Percentiles rank a stretch among this genome's conserved stretches.
Evolutionary conservation across 2,329 filamentous ascomycete genomes (phyloP).

Genomic region (Ascocoryne sarcoides): DNA sequence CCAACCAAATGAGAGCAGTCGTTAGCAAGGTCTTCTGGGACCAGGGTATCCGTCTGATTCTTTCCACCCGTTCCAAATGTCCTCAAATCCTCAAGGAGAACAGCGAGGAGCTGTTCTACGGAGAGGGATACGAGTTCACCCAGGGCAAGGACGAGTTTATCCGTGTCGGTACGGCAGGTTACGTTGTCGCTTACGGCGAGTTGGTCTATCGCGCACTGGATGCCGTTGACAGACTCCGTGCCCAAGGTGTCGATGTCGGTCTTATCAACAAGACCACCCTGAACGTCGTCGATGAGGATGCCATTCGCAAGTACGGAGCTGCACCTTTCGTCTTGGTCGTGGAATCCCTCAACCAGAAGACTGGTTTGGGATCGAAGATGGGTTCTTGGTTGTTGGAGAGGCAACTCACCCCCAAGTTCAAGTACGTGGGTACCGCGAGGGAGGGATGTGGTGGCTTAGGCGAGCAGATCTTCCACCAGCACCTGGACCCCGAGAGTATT

Average conservation of each 20-base stretch:
- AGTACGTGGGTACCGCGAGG: conserved; percentile 30
- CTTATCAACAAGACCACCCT: conserved; percentile 33
- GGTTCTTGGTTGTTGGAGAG: conserved; percentile 31
- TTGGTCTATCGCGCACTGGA: conserved; percentile 34
- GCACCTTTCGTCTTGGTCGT: conserved; percentile 31
- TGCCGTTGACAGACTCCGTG: conserved; percentile 31
- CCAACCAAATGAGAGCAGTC: conserved; percentile 33
- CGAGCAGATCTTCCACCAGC: conserved; percentile 32
- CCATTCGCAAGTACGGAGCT: conserved; percentile 30
- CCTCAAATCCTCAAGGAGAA: conserved; percentile 32
- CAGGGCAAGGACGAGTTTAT: conserved; percentile 33
- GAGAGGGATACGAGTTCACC: conserved; percentile 30
- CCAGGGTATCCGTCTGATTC: conserved; percentile 30
- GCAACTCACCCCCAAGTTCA: conserved; percentile 31
- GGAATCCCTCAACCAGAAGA: conserved; percentile 33
- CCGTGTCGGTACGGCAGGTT: conserved; percentile 30
- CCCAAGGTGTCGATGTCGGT: conserved; percentile 31
- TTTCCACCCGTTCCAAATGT: conserved; percentile 32
- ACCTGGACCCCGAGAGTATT: conserved; percentile 30
- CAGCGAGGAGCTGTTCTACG: conserved; percentile 29
- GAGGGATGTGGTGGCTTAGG: conserved; percentile 32
- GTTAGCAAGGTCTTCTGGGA: conserved; percentile 32
- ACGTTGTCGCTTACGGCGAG: conserved; percentile 32
- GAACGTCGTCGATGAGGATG: conserved; percentile 32
- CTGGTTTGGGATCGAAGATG: conserved; percentile 31